Percentiles rank a stretch among this genome's conserved stretches.
Conservation (phyloP, 768 basidiomycete species). For the Suillus bovinus region DNA sequence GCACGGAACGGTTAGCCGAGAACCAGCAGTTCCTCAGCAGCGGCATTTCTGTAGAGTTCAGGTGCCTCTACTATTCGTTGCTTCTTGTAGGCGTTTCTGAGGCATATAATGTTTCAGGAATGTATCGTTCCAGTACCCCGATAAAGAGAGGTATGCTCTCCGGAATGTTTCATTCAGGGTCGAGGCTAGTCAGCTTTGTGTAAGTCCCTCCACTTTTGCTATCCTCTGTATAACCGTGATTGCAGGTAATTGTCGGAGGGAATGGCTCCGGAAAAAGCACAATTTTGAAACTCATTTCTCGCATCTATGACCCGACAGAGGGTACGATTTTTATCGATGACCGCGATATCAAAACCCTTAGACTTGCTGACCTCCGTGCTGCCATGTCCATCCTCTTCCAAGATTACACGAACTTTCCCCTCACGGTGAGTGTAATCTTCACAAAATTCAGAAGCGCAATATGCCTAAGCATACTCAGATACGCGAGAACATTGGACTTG, state of each 20-base stretch:
- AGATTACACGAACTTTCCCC: conserved; percentile 77
- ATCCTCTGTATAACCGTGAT: neutral
- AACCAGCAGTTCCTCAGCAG: conserved; percentile 40
- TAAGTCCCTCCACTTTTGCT: conserved; percentile 33
- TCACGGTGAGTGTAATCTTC: conserved; percentile 53
- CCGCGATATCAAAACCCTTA: conserved; percentile 57
- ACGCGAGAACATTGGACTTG: conserved; percentile 74
- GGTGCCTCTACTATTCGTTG: conserved; percentile 26
- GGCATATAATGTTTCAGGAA: conserved; percentile 38
- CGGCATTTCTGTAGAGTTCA: conserved; percentile 62
- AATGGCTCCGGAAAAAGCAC: conserved; percentile 85
- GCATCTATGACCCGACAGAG: conserved; percentile 68
- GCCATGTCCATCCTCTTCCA: conserved; percentile 75
- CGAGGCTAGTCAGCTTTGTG: conserved; percentile 69
- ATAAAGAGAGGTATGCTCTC: conserved; percentile 50
- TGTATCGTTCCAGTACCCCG: conserved; percentile 73
- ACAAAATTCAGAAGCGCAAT: neutral
- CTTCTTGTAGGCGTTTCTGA: conserved; percentile 13
- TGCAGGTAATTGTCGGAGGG: conserved; percentile 70
- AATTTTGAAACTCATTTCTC: conserved; percentile 70
- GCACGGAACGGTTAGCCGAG: conserved; percentile 49
- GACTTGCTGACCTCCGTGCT: conserved; percentile 60
- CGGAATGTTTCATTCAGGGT: conserved; percentile 69
- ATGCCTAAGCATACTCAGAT: conserved; percentile 44
- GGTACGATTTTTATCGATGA: conserved; percentile 69